Evolutionary conservation across 768 basidiomycete species (phyloP).

Genomic region (Trametes maxima): DNA sequence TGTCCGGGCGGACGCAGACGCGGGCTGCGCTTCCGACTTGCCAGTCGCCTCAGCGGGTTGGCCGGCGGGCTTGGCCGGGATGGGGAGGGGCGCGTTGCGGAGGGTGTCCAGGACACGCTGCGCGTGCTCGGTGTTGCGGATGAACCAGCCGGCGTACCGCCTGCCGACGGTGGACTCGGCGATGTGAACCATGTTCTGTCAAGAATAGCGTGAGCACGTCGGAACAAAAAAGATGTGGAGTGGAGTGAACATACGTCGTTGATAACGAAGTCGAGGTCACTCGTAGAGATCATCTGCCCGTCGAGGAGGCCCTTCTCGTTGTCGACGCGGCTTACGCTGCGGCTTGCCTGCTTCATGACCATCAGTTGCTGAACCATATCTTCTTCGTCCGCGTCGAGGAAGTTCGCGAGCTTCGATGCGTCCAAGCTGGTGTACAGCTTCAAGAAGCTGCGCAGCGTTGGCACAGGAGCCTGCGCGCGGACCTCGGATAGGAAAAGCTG

Average conservation of each 20-base stretch:
- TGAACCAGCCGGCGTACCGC: slow-evolving; percentile 96
- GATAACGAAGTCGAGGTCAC: slow-evolving; percentile 95
- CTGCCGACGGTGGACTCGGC: slow-evolving; percentile 92
- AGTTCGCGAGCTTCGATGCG: slow-evolving; percentile 87
- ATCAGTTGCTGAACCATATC: slow-evolving; percentile 96
- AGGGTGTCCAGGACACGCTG: slow-evolving; percentile 85
- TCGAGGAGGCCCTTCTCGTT: slow-evolving; percentile 65
- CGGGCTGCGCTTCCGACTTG: slow-evolving; percentile 23
- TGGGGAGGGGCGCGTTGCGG: slow-evolving; percentile 56
- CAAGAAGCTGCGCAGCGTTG: slow-evolving; percentile 88
- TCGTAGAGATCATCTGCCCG: slow-evolving; percentile 85
- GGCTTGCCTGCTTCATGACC: slow-evolving; percentile 89
- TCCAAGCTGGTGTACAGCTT: slow-evolving; percentile 96
- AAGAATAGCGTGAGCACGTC: background rate
- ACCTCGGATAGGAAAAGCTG: slow-evolving; percentile 84
- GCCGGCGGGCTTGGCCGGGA: slow-evolving; percentile 23
- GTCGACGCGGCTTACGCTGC: slow-evolving; percentile 64
- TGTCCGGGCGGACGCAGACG: slow-evolving; percentile 35
- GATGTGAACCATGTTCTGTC: slow-evolving; percentile 94
- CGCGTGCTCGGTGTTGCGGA: slow-evolving; percentile 91
- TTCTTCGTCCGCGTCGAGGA: slow-evolving; percentile 91
- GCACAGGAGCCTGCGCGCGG: slow-evolving; percentile 70
- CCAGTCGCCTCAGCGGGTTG: slow-evolving; percentile 19
- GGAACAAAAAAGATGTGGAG: background rate
- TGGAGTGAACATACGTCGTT: slow-evolving; percentile 66